Base-by-base conservation (phyloP, 768 basidiomycete genomes). In the Collybia mongolica region DNA sequence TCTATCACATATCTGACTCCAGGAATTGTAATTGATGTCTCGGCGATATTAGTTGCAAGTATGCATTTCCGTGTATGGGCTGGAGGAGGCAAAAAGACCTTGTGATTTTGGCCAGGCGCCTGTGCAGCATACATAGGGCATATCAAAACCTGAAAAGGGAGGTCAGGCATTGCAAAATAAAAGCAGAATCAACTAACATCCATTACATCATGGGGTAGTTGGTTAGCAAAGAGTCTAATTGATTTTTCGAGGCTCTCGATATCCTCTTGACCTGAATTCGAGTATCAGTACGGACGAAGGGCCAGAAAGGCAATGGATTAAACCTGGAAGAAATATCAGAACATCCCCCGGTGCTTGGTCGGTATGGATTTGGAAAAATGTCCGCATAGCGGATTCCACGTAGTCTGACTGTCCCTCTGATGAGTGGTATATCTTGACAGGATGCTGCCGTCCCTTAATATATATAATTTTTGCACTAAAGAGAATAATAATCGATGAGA, bases 1-100 rank as follows among this genome's bases (percentile, higher is more conserved):
- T 99, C 97, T 35, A 99, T 90, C 6, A 99, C 95, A 66, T 91
- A 98, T 60, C 83, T 88, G 49, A 99, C 86, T 0, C 94, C 94
- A 2, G 95, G 93, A 62, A 99, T 97, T 12, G 97, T 98, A 64
- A 99, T 93, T 11, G 90, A 92, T 0, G 97, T 98, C 68, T 99
- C 97, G 9, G 97, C 97, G 51, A 99, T 95, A 67, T 98, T 99
- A 15, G 97, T 99, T 1, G 97, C 88, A 35, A 99, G 75, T 54
- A 99, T 93, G 68, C 94, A 90, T 68, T 98, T 95, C 49, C 97
- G 82, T 1, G 80, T 82, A 46, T 83, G 78, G 1, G 80, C 63
- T 12, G 88, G 83, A 0, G 90, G 69, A 1, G 82, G 70, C 0
- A 68, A 62, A 67, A 98, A 98, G 41, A 90, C 90, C 62, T 83